Evolutionary conservation across 805 yeast genomes (phyloP), one percentile per base, ranked within the genome.

Genomic region (Scheffersomyces lignosus): DNA sequence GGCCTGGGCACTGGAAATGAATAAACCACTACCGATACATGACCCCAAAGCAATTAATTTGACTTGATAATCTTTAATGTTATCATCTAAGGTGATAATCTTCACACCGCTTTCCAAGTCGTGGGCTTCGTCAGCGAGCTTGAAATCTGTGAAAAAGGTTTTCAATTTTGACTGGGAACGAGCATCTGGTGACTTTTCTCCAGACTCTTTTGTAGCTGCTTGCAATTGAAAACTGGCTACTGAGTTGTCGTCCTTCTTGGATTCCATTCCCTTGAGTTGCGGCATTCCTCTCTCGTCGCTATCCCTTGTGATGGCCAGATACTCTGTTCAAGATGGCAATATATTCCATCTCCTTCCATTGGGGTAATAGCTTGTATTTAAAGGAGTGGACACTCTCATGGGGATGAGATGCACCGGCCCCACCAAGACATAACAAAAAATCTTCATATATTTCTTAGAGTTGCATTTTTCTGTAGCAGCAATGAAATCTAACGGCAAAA

Each of bases 11-110:
- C 44, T 34, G 29, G 45, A 37, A 13, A 52, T 45, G 36, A 52
- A 52, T 13, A 52, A 39, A 20, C 57, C 57, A 14, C 49, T 45
- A 1, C 57, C 57, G 15, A 52, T 47, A 29, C 52, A 48, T 15
- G 52, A 49, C 23, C 51, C 49, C 23, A 50, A 20, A 23, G 54
- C 54, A 34, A 50, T 50, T 16, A 50, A 29, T 18, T 41, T 41
- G 32, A 41, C 34, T 18, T 41, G 45, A 33, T 41, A 41, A 6
- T 41, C 45, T 27, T 37, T 41, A 13, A 41, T 24, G 29, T 31
- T 41, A 22, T 43, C 47, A 20, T 43, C 47, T 20, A 36, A 34
- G 15, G 44, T 37, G 29, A 18, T 23, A 15, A 40, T 41, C 15
- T 16, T 12, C 3, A 17, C n/a, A 5, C 42, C 42, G 20, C 17